Base-by-base conservation (phyloP, 176 grass and related monocot species). In the Oryza glaberrima region DNA sequence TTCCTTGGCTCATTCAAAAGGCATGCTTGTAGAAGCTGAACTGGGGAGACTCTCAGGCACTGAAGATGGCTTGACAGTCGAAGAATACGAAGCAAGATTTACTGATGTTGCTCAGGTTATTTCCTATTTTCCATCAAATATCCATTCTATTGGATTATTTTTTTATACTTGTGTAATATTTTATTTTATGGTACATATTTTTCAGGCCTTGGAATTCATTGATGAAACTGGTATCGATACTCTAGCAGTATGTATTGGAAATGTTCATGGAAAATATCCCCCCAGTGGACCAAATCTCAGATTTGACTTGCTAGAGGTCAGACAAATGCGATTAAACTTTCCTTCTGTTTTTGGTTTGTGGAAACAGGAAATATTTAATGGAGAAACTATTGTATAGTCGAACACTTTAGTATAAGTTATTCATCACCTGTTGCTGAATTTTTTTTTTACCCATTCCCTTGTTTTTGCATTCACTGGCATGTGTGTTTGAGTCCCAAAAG, bases 161-260 rank as follows among this genome's bases (percentile, higher is more conserved):
- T 12, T 12, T 86, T 79, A 83, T 77, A 64, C 26, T 56, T 40
- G 4, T 76, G 78, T 86, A 36, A 65, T 77, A 72, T 44, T 77
- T 84, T 82, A 45, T 12, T 65, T 58, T 46, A 36, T 77, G 63
- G 70, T 72, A 87, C 28, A 77, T 69, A 58, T 84, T 86, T 91
- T 91, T 80, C 87, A 98, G 96, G 96, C 96, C 25, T 51, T 67
- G 52, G 80, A 87, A 90, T 98, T 98, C 85, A 95, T 98, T 84
- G 89, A 92, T 73, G 84, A 94, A 82, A 94, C 96, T 22, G 69
- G 84, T 47, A 89, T 95, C 72, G 86, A 98, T 86, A 88, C 96
- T 11, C 67, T 98, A 92, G 96, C 93, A 52, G 96, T 98, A 22
- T 98, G 96, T 92, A 92, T 98, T 78, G 96, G 96, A 79, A 98